Evolutionary conservation across 176 grass and related monocot genomes (phyloP).

Genomic region (Cymbopogon citratus): DNA sequence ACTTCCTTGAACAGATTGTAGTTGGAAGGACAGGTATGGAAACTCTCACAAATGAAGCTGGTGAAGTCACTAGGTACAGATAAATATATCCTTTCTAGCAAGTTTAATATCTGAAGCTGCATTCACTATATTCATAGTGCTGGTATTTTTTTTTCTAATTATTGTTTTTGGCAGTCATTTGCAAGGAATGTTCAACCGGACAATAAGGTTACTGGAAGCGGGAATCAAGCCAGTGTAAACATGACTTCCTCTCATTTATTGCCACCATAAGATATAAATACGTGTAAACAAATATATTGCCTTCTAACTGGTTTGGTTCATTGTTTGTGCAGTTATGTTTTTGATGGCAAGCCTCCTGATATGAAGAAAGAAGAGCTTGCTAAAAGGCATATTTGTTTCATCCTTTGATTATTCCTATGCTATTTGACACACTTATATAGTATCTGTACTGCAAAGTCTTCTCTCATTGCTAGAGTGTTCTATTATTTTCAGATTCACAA

Average conservation of each 20-base stretch:
- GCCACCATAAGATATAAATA: background rate
- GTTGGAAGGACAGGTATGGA: constrained; percentile 88
- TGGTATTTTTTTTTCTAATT: background rate
- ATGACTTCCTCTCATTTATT: constrained; percentile 6
- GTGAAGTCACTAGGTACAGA: constrained; percentile 82
- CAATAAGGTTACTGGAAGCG: constrained; percentile 86
- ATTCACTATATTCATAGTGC: background rate
- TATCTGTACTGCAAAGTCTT: constrained; percentile 1
- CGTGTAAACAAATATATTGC: background rate
- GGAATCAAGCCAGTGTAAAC: constrained; percentile 96
- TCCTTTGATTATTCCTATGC: background rate
- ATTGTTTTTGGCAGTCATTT: constrained; percentile 50
- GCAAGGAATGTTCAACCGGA: constrained; percentile 96
- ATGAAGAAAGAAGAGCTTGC: constrained; percentile 86
- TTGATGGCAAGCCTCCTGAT: constrained; percentile 95
- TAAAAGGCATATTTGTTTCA: constrained; percentile 55
- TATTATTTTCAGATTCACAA: constrained; percentile 49
- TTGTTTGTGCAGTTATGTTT: constrained; percentile 75
- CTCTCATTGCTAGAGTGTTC: background rate
- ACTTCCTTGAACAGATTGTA: constrained; percentile 67
- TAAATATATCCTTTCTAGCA: background rate
- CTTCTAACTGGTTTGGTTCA: background rate
- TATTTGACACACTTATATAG: background rate
- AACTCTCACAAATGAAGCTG: constrained; percentile 93
- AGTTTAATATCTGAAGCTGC: background rate